Evolutionary conservation across 2,329 filamentous ascomycete genomes (phyloP).

Genomic region (Fusarium subglutinans): DNA sequence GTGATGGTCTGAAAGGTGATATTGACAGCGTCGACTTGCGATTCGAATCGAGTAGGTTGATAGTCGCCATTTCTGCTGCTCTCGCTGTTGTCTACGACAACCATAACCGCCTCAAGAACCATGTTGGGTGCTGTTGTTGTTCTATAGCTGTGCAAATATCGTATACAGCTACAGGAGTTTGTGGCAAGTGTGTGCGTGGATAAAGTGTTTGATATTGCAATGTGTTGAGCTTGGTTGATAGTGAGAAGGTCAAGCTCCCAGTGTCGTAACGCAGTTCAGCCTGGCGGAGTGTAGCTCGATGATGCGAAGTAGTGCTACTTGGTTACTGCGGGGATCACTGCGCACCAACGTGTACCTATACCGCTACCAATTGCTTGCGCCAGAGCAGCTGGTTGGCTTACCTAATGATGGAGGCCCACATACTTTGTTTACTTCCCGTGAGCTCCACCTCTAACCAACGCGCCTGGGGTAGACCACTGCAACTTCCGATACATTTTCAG

Average conservation of each 20-base stretch:
- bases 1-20: conserved; percentile 97
- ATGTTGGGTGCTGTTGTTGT: conserved; percentile 69
- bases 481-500: conserved; percentile 22
- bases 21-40: conserved; percentile 93
- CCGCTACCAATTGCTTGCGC: conserved; percentile 29
- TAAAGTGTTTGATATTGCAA: conserved; percentile 12
- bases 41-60: conserved; percentile 93
- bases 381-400: conserved; percentile 38
- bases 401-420: conserved; percentile 33
- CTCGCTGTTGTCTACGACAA: conserved; percentile 99
- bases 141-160: not conserved
- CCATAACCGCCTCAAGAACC: conserved; percentile 99
- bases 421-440: conserved; percentile 44
- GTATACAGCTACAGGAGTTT: conserved; percentile 1
- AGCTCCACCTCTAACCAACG: conserved; percentile 35
- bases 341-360: conserved; percentile 24
- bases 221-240: conserved; percentile 37
- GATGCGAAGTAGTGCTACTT: conserved; percentile 37
- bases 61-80: conserved; percentile 95
- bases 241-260: conserved; percentile 45
- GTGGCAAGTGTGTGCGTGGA: not conserved
- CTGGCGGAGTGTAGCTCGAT: conserved; percentile 46
- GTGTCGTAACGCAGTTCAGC: conserved; percentile 59
- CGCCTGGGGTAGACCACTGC: conserved; percentile 35
- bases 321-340: not conserved